Conservation (phyloP, 345 rosid species). For the Populus euphratica region DNA sequence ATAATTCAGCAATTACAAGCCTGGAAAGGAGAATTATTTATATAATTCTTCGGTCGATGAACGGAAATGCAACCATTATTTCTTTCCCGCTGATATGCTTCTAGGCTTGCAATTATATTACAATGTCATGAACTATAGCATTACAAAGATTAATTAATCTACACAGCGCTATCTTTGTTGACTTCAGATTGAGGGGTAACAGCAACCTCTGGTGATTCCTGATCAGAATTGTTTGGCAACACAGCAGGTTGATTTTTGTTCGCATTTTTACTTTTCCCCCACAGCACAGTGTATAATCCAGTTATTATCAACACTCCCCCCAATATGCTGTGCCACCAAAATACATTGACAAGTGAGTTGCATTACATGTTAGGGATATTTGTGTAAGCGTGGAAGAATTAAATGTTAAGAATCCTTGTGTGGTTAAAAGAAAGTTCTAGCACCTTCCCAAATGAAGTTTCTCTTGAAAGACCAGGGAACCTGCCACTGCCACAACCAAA, state of each 20-base stretch:
- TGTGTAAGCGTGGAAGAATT: not conserved
- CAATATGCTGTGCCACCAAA: not conserved
- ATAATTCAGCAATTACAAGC: no score
- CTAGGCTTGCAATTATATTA: not conserved
- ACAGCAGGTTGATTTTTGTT: not conserved
- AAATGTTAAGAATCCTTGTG: no score
- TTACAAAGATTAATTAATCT: not conserved
- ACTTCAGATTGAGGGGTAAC: not conserved
- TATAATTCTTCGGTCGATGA: not conserved
- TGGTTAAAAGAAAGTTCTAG: not conserved
- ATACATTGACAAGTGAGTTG: not conserved
- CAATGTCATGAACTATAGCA: not conserved
- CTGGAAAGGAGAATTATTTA: not conserved
- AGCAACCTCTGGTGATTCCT: not conserved
- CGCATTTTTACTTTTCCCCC: slow-evolving; percentile 15
- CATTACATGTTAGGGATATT: not conserved
- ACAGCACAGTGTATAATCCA: slow-evolving; percentile 22
- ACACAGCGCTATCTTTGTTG: not conserved
- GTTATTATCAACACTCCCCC: slow-evolving; percentile 13
- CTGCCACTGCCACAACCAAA: slow-evolving; percentile 42
- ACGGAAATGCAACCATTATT: not conserved
- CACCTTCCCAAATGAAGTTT: slow-evolving; percentile 51
- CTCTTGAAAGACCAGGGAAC: slow-evolving; percentile 38
- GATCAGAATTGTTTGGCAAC: not conserved
- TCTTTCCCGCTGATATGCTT: not conserved